Evolutionary conservation across 495 filamentous ascomycete genomes (phyloP).

Genomic region (Echria macrotheca): DNA sequence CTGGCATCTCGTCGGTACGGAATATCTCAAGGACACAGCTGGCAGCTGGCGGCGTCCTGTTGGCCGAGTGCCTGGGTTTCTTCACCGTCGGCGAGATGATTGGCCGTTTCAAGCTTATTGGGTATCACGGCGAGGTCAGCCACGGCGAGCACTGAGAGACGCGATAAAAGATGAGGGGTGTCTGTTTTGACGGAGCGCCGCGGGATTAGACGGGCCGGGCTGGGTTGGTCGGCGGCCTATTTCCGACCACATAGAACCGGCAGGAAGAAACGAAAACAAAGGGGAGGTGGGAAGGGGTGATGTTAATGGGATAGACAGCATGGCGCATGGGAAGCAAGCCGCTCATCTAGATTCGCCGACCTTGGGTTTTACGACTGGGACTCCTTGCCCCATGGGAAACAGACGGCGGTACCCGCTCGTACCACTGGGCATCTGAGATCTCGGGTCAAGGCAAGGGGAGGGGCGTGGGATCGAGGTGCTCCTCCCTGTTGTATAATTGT

Average conservation of each 20-base stretch:
- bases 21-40: slow-evolving; percentile 65
- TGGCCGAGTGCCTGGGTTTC: slow-evolving; percentile 88
- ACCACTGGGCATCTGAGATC: neutral
- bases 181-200: too few relatives aligned
- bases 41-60: slow-evolving; percentile 63
- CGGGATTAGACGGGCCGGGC: too few relatives aligned
- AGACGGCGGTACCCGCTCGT: slow-evolving; percentile 1
- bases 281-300: neutral
- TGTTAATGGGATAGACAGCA: slow-evolving; percentile 18
- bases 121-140: slow-evolving; percentile 69
- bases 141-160: slow-evolving; percentile 61
- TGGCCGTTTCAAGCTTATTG: slow-evolving; percentile 86
- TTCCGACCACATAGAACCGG: too few relatives aligned
- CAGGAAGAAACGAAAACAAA: too few relatives aligned
- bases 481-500: slow-evolving; percentile 15
- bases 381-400: neutral
- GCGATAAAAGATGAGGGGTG: too few relatives aligned
- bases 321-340: slow-evolving; percentile 17
- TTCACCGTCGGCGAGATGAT: slow-evolving; percentile 98
- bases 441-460: too few relatives aligned
- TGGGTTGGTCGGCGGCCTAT: too few relatives aligned
- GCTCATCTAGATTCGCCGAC: slow-evolving; percentile 17
- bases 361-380: slow-evolving; percentile 11
- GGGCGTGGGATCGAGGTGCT: too few relatives aligned
- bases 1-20: slow-evolving; percentile 57